phyloP scores from a whole-genome alignment of 805 yeast genomes.

The Cyberlindnera euphorbiiphila region DNA sequence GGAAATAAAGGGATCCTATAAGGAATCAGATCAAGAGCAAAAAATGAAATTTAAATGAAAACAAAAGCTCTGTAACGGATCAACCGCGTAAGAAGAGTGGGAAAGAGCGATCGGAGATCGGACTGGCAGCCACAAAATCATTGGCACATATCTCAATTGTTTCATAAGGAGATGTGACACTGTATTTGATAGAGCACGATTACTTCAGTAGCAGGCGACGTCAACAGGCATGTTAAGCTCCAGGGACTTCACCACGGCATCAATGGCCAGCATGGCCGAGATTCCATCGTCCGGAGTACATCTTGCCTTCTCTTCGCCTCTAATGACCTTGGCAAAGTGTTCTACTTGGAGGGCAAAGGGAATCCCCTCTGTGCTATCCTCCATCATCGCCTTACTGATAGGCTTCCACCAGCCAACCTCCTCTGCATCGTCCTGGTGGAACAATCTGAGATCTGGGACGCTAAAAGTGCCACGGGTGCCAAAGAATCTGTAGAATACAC shows the following conservation, averaged over 20 bases:
- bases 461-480: constrained; percentile 19
- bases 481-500: constrained; percentile 20
- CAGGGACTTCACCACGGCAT: constrained; percentile 20
- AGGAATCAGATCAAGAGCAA: no score
- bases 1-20: no score
- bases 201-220: constrained; percentile 10
- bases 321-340: constrained; percentile 19
- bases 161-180: no score
- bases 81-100: no score
- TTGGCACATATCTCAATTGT: no score
- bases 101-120: no score
- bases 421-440: constrained; percentile 14
- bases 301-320: constrained; percentile 16
- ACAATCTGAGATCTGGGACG: constrained; percentile 19
- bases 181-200: no score
- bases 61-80: no score
- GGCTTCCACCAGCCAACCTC: constrained; percentile 20
- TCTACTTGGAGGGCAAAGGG: constrained; percentile 20
- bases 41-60: no score
- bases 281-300: constrained; percentile 23
- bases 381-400: constrained; percentile 9
- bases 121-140: no score
- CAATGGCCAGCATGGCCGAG: constrained; percentile 20
- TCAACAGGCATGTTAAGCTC: constrained; percentile 15
- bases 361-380: constrained; percentile 13